Evolutionary conservation across 441 rosid species (phyloP).

Genomic region (Raphanus hybrid): DNA sequence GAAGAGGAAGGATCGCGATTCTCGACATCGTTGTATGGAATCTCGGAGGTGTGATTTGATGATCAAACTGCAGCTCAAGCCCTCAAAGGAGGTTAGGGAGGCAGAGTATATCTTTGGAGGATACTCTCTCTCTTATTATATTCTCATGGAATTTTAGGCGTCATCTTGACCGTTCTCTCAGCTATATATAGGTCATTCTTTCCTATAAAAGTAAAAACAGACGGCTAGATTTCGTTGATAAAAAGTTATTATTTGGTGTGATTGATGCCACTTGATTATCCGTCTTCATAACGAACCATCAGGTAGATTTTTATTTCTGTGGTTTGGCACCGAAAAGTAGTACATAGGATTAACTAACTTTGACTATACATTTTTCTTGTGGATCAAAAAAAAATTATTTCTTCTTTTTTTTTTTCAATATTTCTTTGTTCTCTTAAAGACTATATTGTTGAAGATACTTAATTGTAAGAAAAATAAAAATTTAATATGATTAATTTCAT

Average conservation of each 20-base stretch:
- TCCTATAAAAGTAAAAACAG: neutral
- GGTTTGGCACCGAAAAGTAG: neutral
- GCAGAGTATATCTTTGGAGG: conserved; percentile 20
- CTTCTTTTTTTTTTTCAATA: too few relatives aligned
- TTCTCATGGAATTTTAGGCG: neutral
- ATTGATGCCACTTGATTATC: neutral
- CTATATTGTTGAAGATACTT: too few relatives aligned
- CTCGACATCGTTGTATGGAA: conserved; percentile 35
- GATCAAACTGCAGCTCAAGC: conserved; percentile 10
- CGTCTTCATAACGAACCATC: conserved; percentile 8
- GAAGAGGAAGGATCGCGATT: conserved; percentile 33
- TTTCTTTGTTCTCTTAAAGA: too few relatives aligned
- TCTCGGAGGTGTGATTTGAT: conserved; percentile 19
- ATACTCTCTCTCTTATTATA: neutral
- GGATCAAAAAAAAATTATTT: too few relatives aligned
- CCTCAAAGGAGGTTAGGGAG: neutral
- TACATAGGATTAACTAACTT: too few relatives aligned
- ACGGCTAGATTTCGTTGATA: conserved; percentile 32
- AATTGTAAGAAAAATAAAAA: too few relatives aligned
- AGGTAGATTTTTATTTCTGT: neutral
- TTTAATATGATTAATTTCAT: too few relatives aligned
- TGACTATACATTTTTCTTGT: too few relatives aligned
- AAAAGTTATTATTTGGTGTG: neutral
- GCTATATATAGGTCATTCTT: conserved; percentile 26
- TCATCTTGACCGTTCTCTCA: conserved; percentile 31